Base-by-base conservation (phyloP, 345 rosid genomes). In the Zanthoxylum bungeanum region DNA sequence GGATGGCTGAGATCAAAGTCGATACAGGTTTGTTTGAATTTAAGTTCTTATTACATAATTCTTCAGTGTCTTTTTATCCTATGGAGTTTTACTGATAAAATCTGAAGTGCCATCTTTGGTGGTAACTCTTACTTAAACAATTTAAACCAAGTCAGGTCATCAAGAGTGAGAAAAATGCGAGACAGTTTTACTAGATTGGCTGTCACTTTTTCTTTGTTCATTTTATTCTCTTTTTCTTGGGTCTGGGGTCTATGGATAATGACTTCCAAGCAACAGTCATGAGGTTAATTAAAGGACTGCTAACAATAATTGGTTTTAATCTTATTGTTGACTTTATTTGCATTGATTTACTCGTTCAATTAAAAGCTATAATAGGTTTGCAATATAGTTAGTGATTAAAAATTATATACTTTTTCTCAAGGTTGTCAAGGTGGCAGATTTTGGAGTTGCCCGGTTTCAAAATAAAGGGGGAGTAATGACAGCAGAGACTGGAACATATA, bases 371-470 rank as follows among this genome's bases (percentile, higher is more conserved):
- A 65, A 47, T 49, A 24, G 19, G 37, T 60, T 71, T 66, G 8
- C 10, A 39, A 17, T 52, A 16, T 57, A 22, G 24, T 39, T 33
- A 57, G 14, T 49, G 11, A 58, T 58, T 55, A 58, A 39, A 42
- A n/a, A 4, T 50, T 60, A 8, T 57, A 25, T 56, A 17, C 73
- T 73, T 73, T 57, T 76, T 76, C 51, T 74, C 24, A 79, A 88
- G 96, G 93, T 85, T 79, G 87, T 88, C 36, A 88, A 86, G 83
- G 92, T 90, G 61, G 91, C 91, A 52, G 93, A 90, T 76, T 90
- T 90, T 78, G 96, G 96, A 53, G 85, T 88, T 40, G 93, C 96
- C 49, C 91, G 96, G 76, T 85, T 88, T 76, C 91, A 81, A 78
- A 82, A 72, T 71, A 76, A 84, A 76, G 87, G 79, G 55, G 96